Percentiles rank a stretch among this genome's conserved stretches.
phyloP scores from a whole-genome alignment of 2,329 filamentous ascomycete species.

The Reticulascus tulasneorum region DNA sequence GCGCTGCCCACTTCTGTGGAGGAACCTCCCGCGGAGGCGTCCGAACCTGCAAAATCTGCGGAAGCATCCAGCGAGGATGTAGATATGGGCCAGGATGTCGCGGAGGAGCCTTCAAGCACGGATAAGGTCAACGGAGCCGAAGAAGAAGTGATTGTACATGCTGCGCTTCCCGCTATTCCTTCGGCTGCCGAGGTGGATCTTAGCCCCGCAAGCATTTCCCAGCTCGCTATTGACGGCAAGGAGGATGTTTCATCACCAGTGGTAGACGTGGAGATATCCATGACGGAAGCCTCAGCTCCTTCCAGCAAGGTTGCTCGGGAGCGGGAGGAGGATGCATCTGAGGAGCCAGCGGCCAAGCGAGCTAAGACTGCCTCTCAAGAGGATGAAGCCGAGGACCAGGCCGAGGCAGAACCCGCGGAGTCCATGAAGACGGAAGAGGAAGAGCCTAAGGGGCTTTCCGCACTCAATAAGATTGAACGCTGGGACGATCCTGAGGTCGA shows the following conservation, averaged over 20 bases:
- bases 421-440: constrained; percentile 21
- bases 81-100: constrained; percentile 9
- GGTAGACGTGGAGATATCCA: constrained; percentile 37
- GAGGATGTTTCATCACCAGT: constrained; percentile 14
- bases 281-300: constrained; percentile 47
- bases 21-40: not conserved
- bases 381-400: constrained; percentile 38
- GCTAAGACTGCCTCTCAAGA: constrained; percentile 64
- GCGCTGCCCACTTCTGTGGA: no score
- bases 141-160: constrained; percentile 5
- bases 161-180: constrained; percentile 1
- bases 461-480: constrained; percentile 27
- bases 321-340: constrained; percentile 68
- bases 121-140: constrained; percentile 5
- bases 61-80: constrained; percentile 12
- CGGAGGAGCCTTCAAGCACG: not conserved
- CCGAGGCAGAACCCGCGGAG: constrained; percentile 33
- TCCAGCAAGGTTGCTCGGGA: constrained; percentile 65
- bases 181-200: constrained; percentile 28
- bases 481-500: constrained; percentile 41
- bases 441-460: constrained; percentile 18
- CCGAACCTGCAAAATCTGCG: not conserved
- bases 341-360: constrained; percentile 73
- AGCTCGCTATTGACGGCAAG: constrained; percentile 33
- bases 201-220: constrained; percentile 32